Evolutionary conservation across 1,284 basidiomycete species (phyloP), one percentile per base, ranked within the genome.

Genomic region (Moniliophthora roreri): DNA sequence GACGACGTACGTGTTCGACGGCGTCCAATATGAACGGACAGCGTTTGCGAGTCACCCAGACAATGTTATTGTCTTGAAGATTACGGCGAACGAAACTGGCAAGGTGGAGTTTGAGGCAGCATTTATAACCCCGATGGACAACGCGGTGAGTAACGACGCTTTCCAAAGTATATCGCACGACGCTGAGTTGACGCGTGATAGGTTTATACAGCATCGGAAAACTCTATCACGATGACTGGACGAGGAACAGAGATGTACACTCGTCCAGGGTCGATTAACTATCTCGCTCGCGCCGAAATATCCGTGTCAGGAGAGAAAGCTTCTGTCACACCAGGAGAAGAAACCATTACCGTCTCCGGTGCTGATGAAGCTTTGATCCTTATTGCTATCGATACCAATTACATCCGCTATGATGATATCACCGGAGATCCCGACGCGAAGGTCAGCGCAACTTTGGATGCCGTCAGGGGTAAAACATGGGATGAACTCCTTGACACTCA

Each of bases 331-430:
- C 16, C 18, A 15, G 42, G 35, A 21, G 26, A 35, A 16, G 37
- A 46, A 28, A 35, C 48, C 16, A 23, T 54, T 23, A 28, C 35
- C 8, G 52, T 58, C 2, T 24, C 50, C 11, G 44, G 51, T 28
- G 57, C 57, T 8, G 54, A 58, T 26, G 54, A 56, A 48, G 55
- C 52, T 4, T 10, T 54, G 23, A 51, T 58, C 9, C 34, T 56
- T 16, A 40, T 58, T 26, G 57, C 54, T 5, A 56, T 58, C 47
- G 52, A 56, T 48, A 58, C 57, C 16, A 58, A 56, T 32, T 58
- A 56, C 40, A 20, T 58, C 18, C 54, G 55, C 7, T 58, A 56
- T 40, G 45, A 58, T 37, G 49, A 58, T 48, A 23, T 56, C 16
- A 37, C 54, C 13, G 57, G 51, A 36, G 48, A 58, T 48, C 57